Evolutionary conservation across 148 eudicot genomes (phyloP).

Genomic region (Cornus controversa): DNA sequence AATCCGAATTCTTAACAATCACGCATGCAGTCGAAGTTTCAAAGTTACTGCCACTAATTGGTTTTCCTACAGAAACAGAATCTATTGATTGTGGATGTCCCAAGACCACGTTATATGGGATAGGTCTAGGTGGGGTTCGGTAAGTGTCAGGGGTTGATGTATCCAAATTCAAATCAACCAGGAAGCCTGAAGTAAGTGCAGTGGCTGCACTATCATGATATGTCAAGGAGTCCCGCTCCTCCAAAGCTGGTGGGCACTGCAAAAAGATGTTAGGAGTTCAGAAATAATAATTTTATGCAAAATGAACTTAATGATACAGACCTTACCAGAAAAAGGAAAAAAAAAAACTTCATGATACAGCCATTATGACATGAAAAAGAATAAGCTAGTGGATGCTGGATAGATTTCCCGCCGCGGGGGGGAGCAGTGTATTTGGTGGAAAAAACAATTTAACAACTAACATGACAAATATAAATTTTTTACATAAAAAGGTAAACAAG

Average conservation of each 20-base stretch:
- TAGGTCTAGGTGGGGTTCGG: constrained; percentile 79
- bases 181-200: constrained; percentile 52
- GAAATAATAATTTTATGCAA: not conserved
- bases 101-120: constrained; percentile 75
- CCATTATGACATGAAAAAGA: not conserved
- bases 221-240: constrained; percentile 63
- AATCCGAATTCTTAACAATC: constrained; percentile 32
- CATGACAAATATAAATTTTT: too few species aligned
- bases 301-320: not conserved
- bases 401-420: too few species aligned
- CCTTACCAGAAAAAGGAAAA: too few species aligned
- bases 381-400: not conserved
- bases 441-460: too few species aligned
- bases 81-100: constrained; percentile 54
- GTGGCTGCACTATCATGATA: constrained; percentile 55
- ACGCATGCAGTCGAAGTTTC: constrained; percentile 24
- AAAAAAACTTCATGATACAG: not conserved
- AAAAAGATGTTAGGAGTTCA: constrained; percentile 15
- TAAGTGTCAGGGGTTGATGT: constrained; percentile 80
- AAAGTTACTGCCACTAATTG: constrained; percentile 24
- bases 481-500: too few species aligned
- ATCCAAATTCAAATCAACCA: constrained; percentile 69
- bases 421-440: too few species aligned
- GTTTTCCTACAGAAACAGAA: constrained; percentile 25
- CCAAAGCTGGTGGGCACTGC: constrained; percentile 78